A percentile compares a stretch with the other conserved stretches of the same genome.
phyloP scores from a whole-genome alignment of 805 yeast species.

The Suhomyces faveliae region DNA sequence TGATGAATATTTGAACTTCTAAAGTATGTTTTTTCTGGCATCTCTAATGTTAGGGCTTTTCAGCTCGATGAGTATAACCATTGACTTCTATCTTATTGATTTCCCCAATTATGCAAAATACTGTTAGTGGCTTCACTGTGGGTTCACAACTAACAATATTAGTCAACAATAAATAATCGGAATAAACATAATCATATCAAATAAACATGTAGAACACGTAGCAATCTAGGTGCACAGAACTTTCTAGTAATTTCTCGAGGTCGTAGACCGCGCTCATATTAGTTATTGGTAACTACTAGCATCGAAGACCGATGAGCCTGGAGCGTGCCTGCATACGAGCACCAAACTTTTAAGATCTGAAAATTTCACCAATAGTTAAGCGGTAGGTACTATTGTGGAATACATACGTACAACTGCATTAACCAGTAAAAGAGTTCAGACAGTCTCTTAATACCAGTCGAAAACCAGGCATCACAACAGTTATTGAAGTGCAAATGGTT shows the following conservation, averaged over 20 bases:
- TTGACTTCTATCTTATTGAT: constrained; percentile 42
- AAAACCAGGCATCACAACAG: not conserved
- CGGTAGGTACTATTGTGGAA: not conserved
- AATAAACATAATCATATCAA: not conserved
- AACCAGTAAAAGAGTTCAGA: not conserved
- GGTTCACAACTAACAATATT: not conserved
- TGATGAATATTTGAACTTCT: constrained; percentile 38
- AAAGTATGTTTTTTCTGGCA: constrained; percentile 76
- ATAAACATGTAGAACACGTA: not conserved
- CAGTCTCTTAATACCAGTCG: not conserved
- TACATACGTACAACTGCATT: not conserved
- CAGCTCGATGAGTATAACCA: constrained; percentile 77
- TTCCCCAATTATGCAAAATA: not conserved
- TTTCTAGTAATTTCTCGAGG: no score
- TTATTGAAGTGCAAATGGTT: not conserved
- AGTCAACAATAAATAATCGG: not conserved
- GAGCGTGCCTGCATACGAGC: not conserved
- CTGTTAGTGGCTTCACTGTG: not conserved
- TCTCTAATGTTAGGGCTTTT: constrained; percentile 84
- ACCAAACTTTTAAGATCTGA: not conserved
- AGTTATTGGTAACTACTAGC: no score
- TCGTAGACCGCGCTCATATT: no score
- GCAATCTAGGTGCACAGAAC: no score
- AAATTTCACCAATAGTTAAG: not conserved
- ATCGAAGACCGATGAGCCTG: not conserved